Evolutionary conservation across 2,329 filamentous ascomycete species (phyloP).

Genomic region (Cercospora sesami): DNA sequence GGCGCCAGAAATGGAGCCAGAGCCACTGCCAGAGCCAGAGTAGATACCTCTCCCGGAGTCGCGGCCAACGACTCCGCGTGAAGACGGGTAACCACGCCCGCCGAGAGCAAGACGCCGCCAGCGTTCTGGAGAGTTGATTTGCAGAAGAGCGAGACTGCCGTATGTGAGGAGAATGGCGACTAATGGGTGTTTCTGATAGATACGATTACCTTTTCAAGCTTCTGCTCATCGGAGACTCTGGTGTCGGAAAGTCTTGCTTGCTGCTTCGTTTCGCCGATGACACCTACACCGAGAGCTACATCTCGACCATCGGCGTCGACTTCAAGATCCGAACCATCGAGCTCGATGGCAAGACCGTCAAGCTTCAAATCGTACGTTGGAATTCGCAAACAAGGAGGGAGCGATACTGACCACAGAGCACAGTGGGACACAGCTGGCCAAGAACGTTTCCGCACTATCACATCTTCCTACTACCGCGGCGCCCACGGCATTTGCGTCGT

Average conservation of each 20-base stretch:
- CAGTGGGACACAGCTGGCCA: conserved; percentile 99
- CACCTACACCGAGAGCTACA: conserved; percentile 99
- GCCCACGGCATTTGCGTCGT: conserved; percentile 99
- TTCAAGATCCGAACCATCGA: conserved; percentile 99
- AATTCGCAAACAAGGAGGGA: neutral
- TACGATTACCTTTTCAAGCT: conserved; percentile 99
- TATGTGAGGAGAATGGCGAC: neutral
- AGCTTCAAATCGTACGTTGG: conserved; percentile 89
- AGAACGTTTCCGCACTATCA: conserved; percentile 99
- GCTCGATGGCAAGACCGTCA: conserved; percentile 98
- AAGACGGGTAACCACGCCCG: neutral
- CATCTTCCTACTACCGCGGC: conserved; percentile 98
- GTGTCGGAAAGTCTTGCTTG: conserved; percentile 99
- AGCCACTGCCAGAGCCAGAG: neutral
- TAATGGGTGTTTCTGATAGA: conserved; percentile 54
- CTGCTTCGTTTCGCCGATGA: conserved; percentile 97
- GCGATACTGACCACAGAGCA: conserved; percentile 20
- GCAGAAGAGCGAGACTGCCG: neutral
- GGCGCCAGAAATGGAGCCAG: neutral
- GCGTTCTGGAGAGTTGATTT: neutral
- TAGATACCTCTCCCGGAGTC: neutral
- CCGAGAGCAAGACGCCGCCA: neutral
- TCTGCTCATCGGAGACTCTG: conserved; percentile 99
- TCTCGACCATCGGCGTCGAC: conserved; percentile 98
- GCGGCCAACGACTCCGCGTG: neutral